These are phyloP conservation scores for Strobilomyces echinocephalus DNA, from an alignment of 768 basidiomycete genomes.

Conservation along the genomic window DNA sequence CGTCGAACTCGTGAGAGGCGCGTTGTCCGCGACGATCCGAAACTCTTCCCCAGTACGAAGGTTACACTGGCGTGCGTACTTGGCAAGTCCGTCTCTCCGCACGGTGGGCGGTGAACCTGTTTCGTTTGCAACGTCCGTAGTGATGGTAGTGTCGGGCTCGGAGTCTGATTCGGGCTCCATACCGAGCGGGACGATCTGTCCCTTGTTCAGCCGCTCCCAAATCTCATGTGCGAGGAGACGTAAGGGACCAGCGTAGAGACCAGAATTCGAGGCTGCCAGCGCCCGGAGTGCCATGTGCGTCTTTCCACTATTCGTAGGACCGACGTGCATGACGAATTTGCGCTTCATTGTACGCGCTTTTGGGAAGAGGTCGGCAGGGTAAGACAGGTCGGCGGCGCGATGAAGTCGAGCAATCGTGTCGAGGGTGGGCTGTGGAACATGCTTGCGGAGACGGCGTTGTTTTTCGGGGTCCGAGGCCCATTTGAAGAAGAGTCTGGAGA, in stretches of 20 bases:
- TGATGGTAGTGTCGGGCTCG: constrained; percentile 35
- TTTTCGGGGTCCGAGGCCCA: constrained; percentile 45
- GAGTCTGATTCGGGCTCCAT: constrained; percentile 39
- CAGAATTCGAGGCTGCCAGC: constrained; percentile 65
- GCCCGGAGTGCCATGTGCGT: constrained; percentile 91
- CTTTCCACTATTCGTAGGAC: constrained; percentile 97
- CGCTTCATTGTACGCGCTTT: constrained; percentile 58
- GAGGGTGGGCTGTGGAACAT: constrained; percentile 33
- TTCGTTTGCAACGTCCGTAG: constrained; percentile 26
- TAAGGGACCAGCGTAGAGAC: constrained; percentile 88
- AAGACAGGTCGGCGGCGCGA: constrained; percentile 38
- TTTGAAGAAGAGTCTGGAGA: constrained; percentile 49
- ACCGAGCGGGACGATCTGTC: constrained; percentile 78
- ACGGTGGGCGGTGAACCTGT: constrained; percentile 22
- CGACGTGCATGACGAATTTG: constrained; percentile 91
- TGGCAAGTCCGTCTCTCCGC: constrained; percentile 38
- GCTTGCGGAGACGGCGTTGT: constrained; percentile 20
- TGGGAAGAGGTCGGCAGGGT: constrained; percentile 46
- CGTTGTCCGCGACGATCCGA: constrained; percentile 55
- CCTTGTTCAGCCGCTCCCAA: constrained; percentile 84
- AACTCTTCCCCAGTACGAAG: constrained; percentile 91
- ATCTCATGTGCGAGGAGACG: constrained; percentile 94
- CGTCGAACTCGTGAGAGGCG: constrained; percentile 72
- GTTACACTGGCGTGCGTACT: constrained; percentile 67
- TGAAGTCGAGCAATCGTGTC: constrained; percentile 36